These are phyloP conservation scores for Pseudogymnoascus sp. DNA, from an alignment of 2,329 filamentous ascomycete genomes.

Conservation along the genomic window DNA sequence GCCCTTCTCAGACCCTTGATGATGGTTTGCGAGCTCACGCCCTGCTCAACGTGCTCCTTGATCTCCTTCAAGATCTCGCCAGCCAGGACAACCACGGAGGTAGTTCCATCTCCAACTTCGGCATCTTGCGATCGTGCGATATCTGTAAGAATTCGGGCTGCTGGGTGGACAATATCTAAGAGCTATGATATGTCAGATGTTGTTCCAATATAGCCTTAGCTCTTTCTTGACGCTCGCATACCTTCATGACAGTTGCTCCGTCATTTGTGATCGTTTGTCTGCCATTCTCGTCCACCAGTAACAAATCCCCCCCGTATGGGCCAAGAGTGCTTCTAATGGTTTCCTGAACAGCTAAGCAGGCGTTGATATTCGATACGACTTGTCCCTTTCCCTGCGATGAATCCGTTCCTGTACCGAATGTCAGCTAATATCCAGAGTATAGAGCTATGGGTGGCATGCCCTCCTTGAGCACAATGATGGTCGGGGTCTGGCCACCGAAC, in stretches of 20 bases:
- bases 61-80: slow-evolving; percentile 96
- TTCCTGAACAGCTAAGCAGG: slow-evolving; percentile 88
- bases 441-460: slow-evolving; percentile 50
- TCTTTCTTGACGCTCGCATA: slow-evolving; percentile 31
- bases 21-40: slow-evolving; percentile 94
- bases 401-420: slow-evolving; percentile 67
- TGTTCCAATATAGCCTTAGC: not conserved
- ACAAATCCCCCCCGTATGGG: slow-evolving; percentile 90
- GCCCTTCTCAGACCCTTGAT: slow-evolving; percentile 92
- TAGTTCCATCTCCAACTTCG: slow-evolving; percentile 96
- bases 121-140: slow-evolving; percentile 98
- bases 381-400: slow-evolving; percentile 95
- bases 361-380: slow-evolving; percentile 97
- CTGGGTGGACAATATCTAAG: slow-evolving; percentile 96
- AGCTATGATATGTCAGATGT: slow-evolving; percentile 48
- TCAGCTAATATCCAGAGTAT: slow-evolving; percentile 13
- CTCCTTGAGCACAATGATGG: slow-evolving; percentile 96
- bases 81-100: slow-evolving; percentile 93
- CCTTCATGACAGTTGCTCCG: slow-evolving; percentile 98
- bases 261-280: slow-evolving; percentile 98
- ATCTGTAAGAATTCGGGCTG: slow-evolving; percentile 92
- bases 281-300: slow-evolving; percentile 94
- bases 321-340: slow-evolving; percentile 95
- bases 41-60: slow-evolving; percentile 92
- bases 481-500: slow-evolving; percentile 94